Evolutionary conservation across 164 flowering plant species (phyloP), one percentile per base, ranked within the genome.

Genomic region (Malania oleifera): DNA sequence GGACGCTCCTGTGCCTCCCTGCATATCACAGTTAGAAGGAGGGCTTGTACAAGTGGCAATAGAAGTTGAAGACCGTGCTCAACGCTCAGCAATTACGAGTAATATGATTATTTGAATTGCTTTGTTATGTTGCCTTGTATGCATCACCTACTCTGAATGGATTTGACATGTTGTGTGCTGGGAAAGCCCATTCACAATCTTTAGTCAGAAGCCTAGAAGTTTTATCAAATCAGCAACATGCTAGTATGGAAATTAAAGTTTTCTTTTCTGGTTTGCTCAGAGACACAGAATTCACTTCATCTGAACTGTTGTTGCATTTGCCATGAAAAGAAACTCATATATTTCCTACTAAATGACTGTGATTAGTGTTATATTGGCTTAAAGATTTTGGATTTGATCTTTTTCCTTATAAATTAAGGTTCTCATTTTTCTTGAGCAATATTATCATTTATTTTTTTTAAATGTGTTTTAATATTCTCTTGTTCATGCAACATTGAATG

Each of bases 1-100:
- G 99, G 99, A 93, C 83, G 97, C 99, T 67, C 97, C 99, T 62
- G 87, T 93, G 19, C 99, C 99, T 27, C 99, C 99, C 45, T 93
- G 97, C 75, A 93, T 93, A 72, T 90, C 99, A 41, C 97, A 84
- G 59, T 67, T 93, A 61, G 97, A 90, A 70, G 97, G 99, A 54
- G 97, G 99, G 40, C 93, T 90, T 70, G 99, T 93, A 67, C 99
- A 93, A 70, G 95, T 93, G 68, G 99, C 99, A 41, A 90, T 93
- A 57, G 99, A 93, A 80, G 97, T 93, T 50, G 99, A 93, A 75
- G 96, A 91, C 60, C 96, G 97, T 63, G 92, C 99, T 29, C 96
- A 88, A 46, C 95, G 95, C 24, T 93, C 99, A 20, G 97, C 99
- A 47, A 82, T 93, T 65, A 93, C 96, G 70, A 87, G 98, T 93